Evolutionary conservation across 345 rosid genomes (phyloP), one percentile per base, ranked within the genome.

Genomic region (Populus euphratica): DNA sequence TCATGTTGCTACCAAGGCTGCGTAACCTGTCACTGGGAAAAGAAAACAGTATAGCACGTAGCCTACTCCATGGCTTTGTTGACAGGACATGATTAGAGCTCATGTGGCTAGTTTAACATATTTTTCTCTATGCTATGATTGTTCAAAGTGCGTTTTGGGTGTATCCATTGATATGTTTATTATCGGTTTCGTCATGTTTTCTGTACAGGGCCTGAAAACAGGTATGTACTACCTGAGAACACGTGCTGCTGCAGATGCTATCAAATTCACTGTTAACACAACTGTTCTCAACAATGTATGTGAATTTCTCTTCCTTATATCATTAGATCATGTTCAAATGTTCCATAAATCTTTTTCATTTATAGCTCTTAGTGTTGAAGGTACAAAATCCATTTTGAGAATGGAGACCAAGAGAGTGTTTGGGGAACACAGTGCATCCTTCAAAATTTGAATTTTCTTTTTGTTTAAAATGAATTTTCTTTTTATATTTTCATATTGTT

Each of bases 171-270:
- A 8, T 17, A 13, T 33, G 36, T 38, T 29, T 54, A 36, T 36
- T 38, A 29, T 5, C 59, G 68, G 14, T 61, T 4, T 18, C 2
- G 39, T 65, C 47, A 23, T 52, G 7, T 56, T 65, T 39, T 77
- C 39, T 23, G 16, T 21, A 44, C 27, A 93, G 98, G 97, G 97
- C 76, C 73, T 94, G 83, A 94, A 94, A 83, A 93, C 97, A 0
- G 97, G 98, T 49, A 94, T 94, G 98, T 94, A 94, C 52, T 90
- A 94, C 85, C 82, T 94, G 72, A 80, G 98, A 54, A 83, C 97
- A n/a, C 93, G 94, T 25, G 98, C 97, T 63, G 98, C 98, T 21
- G 97, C 98, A 11, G 98, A 94, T 86, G 97, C 98, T 10, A 94
- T 94, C 72, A 89, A 93, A 87, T 93, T 94, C 86, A 93, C 98